Evolutionary conservation across 1,139 yeast species (phyloP).

Genomic region (Yamadazyma sp.): DNA sequence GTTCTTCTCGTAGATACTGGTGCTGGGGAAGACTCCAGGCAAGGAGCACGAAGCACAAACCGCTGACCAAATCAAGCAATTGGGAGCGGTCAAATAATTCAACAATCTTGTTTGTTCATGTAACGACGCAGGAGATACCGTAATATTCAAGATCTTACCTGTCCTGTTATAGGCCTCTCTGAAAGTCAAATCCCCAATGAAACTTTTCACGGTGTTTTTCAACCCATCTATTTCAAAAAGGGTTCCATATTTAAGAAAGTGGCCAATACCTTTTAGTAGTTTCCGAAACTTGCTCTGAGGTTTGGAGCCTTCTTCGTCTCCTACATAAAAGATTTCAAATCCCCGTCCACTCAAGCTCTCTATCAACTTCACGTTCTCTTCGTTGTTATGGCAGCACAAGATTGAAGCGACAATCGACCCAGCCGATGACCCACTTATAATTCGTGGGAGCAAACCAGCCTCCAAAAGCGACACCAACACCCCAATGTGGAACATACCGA

Average conservation of each 20-base stretch:
- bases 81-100: slow-evolving; percentile 50
- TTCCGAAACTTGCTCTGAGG: slow-evolving; percentile 41
- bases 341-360: slow-evolving; percentile 54
- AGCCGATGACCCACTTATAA: slow-evolving; percentile 94
- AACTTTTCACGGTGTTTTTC: slow-evolving; percentile 67
- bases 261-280: slow-evolving; percentile 35
- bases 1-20: slow-evolving; percentile 81
- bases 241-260: slow-evolving; percentile 78
- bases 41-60: slow-evolving; percentile 96
- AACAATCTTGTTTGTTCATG: slow-evolving; percentile 58
- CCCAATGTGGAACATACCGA: slow-evolving; percentile 92
- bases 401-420: slow-evolving; percentile 95
- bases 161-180: slow-evolving; percentile 61
- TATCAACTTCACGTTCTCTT: slow-evolving; percentile 63
- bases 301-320: slow-evolving; percentile 23
- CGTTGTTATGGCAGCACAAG: slow-evolving; percentile 76
- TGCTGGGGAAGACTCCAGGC: slow-evolving; percentile 88
- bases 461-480: slow-evolving; percentile 79
- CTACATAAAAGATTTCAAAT: slow-evolving; percentile 61
- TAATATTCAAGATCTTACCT: slow-evolving; percentile 56
- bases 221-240: slow-evolving; percentile 80
- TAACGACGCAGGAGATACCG: slow-evolving; percentile 58
- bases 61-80: slow-evolving; percentile 70
- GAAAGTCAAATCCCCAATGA: slow-evolving; percentile 86
- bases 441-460: slow-evolving; percentile 74